A percentile compares a stretch with the other conserved stretches of the same genome.
Conservation (phyloP, 75 land plant genomes). For the Chamaecyparis obtusa region DNA sequence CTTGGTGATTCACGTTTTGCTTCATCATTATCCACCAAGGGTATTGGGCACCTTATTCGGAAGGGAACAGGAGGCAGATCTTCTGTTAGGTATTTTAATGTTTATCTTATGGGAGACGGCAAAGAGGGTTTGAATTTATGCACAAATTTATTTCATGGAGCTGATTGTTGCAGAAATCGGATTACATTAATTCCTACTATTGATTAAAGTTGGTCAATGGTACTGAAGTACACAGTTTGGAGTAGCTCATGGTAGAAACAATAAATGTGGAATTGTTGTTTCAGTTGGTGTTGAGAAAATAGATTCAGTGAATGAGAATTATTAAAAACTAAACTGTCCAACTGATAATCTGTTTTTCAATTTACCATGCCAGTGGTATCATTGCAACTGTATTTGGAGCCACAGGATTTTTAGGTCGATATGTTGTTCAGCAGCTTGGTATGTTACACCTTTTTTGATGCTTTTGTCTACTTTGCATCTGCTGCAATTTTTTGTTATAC, state of each 20-base stretch:
- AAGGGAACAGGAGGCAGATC: slow-evolving; percentile 97
- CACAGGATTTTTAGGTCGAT: slow-evolving; percentile 96
- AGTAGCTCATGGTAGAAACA: neutral
- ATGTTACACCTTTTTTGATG: slow-evolving; percentile 3
- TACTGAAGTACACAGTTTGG: neutral
- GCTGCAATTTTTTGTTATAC: neutral
- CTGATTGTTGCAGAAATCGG: neutral
- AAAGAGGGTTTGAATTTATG: neutral
- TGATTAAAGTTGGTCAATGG: neutral
- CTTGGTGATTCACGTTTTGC: slow-evolving; percentile 36
- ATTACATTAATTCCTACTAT: neutral
- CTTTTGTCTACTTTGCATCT: neutral
- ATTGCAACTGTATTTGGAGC: slow-evolving; percentile 95
- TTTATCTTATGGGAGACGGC: neutral
- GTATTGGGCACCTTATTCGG: slow-evolving; percentile 57
- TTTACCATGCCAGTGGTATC: slow-evolving; percentile 72
- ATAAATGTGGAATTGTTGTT: neutral
- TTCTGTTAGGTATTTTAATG: slow-evolving; percentile 72
- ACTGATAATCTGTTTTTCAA: neutral
- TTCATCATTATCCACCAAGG: slow-evolving; percentile 58
- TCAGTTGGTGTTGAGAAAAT: neutral
- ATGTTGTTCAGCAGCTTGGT: slow-evolving; percentile 97
- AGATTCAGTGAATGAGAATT: neutral
- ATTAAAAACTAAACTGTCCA: neutral
- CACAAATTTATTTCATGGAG: neutral